phyloP scores from a whole-genome alignment of 768 basidiomycete genomes.

The Amanita subjunquillea region DNA sequence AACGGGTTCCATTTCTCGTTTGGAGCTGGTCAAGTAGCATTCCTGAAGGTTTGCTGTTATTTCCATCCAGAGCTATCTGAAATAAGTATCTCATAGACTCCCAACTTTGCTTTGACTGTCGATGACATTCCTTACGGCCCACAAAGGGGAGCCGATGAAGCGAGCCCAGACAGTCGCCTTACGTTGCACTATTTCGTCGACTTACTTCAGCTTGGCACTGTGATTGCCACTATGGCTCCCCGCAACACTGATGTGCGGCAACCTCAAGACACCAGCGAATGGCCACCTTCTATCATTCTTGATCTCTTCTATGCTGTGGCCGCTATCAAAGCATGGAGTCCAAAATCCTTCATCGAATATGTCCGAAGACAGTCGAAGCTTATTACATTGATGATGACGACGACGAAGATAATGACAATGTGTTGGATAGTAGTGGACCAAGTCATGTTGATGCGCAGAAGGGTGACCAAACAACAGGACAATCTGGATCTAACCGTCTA shows the following conservation, averaged over 20 bases:
- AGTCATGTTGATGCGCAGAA: too few relatives aligned
- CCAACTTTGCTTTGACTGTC: conserved; percentile 6
- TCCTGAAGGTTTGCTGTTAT: conserved; percentile 9
- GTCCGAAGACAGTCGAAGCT: too few relatives aligned
- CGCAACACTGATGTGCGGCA: conserved; percentile 4
- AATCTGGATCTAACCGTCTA: neutral
- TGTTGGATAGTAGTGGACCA: too few relatives aligned
- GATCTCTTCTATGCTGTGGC: neutral
- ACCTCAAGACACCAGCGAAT: conserved; percentile 5
- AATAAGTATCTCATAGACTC: conserved; percentile 5
- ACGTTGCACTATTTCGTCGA: neutral
- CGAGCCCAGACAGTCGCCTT: too few relatives aligned
- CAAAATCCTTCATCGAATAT: too few relatives aligned
- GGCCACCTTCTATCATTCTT: conserved; percentile 5
- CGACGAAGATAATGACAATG: too few relatives aligned
- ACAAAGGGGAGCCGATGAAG: neutral
- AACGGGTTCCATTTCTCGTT: conserved; percentile 4
- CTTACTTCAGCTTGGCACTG: neutral
- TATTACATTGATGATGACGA: too few relatives aligned
- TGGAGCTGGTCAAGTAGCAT: conserved; percentile 7
- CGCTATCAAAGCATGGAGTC: too few relatives aligned
- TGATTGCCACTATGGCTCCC: neutral
- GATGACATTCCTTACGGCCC: conserved; percentile 1
- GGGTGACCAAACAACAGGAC: neutral
- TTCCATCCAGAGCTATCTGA: neutral